A percentile compares a stretch with the other conserved stretches of the same genome.
These are phyloP conservation scores for Fusarium sublunatum DNA, from an alignment of 2,329 filamentous ascomycete species.

Conservation along the genomic window DNA sequence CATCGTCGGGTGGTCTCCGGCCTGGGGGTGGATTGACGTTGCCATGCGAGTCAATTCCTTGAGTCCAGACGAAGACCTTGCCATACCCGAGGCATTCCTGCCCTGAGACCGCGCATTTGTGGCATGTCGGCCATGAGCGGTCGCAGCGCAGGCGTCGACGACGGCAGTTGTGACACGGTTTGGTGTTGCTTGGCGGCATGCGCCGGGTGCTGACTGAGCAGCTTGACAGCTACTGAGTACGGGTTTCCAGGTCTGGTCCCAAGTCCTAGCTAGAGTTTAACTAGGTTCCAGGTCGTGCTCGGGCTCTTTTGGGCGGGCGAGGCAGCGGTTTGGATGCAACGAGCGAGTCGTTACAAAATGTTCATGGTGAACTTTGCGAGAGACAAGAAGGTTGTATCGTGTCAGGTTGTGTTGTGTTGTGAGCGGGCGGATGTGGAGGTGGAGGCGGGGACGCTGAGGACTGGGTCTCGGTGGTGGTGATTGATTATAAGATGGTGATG, in stretches of 20 bases:
- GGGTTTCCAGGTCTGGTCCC: conserved; percentile 14
- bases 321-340: conserved; percentile 37
- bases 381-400: conserved; percentile 22
- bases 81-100: conserved; percentile 72
- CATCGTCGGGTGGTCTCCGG: conserved; percentile 39
- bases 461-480: conserved; percentile 2
- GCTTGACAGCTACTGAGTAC: conserved; percentile 28
- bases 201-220: conserved; percentile 46
- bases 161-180: conserved; percentile 71
- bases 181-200: conserved; percentile 53
- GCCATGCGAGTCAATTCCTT: conserved; percentile 61
- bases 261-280: conserved; percentile 26
- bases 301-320: conserved; percentile 34
- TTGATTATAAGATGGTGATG: neutral
- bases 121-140: conserved; percentile 67
- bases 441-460: conserved; percentile 13
- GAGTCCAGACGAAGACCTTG: conserved; percentile 69
- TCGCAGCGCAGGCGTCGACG: conserved; percentile 71
- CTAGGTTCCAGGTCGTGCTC: conserved; percentile 36
- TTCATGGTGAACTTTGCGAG: conserved; percentile 34
- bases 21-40: conserved; percentile 54
- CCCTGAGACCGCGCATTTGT: conserved; percentile 67
- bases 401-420: neutral
- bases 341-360: conserved; percentile 37
- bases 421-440: neutral